Conservation (phyloP, 2,329 filamentous ascomycete genomes). For the Stagonosporopsis tanaceti region DNA sequence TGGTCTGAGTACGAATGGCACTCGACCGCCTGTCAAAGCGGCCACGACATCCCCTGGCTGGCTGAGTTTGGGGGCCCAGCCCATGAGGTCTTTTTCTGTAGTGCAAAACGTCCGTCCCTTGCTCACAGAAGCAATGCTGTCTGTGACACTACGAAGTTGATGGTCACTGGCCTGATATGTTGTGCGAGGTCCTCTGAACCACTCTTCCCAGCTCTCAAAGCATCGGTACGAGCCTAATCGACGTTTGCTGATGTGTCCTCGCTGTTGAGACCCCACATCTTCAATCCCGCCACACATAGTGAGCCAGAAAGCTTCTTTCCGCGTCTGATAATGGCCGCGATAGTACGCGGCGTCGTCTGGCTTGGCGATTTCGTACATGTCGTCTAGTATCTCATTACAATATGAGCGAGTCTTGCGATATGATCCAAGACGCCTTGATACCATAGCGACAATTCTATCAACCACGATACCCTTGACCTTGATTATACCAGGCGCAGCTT, state of each 20-base stretch:
- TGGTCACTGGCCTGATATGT: background rate
- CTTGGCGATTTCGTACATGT: conserved; percentile 4
- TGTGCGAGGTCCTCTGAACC: conserved; percentile 11
- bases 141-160: conserved; percentile 3
- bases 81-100: background rate
- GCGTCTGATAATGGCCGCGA: conserved; percentile 1
- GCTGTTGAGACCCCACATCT: background rate
- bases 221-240: background rate
- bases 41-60: background rate
- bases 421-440: conserved; percentile 1
- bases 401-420: conserved; percentile 7
- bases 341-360: background rate
- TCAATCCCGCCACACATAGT: conserved; percentile 9
- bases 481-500: background rate
- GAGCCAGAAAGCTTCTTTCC: conserved; percentile 15
- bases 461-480: background rate
- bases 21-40: conserved; percentile 5
- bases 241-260: background rate
- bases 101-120: conserved; percentile 7
- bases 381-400: conserved; percentile 6
- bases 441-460: background rate
- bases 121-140: conserved; percentile 9
- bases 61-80: conserved; percentile 13
- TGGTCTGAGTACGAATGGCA: conserved; percentile 4
- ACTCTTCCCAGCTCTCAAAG: conserved; percentile 9